Base-by-base conservation (phyloP, 495 filamentous ascomycete species). In the Baudoinia panamericana region DNA sequence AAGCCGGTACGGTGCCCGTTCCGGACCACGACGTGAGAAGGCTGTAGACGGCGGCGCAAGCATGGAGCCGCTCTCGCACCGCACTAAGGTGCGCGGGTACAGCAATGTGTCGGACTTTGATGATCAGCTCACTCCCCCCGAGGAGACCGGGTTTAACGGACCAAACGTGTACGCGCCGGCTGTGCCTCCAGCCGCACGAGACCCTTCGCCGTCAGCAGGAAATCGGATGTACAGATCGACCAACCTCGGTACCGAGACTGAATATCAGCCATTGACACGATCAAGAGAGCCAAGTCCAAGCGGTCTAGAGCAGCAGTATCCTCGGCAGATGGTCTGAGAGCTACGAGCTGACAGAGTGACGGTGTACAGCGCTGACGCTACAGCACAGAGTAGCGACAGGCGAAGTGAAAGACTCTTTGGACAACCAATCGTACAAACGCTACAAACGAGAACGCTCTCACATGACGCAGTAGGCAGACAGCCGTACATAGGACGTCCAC, bases 221-320 rank as follows among this genome's bases (percentile, higher is more conserved):
- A 24, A 19, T 12, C 40, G 35, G 31, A 43, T 30, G n/a, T n/a
- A n/a, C n/a, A n/a, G n/a, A n/a, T n/a, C n/a, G n/a, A n/a, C n/a
- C n/a, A n/a, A n/a, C n/a, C n/a, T n/a, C n/a, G n/a, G n/a, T n/a
- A n/a, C n/a, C n/a, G n/a, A n/a, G n/a, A n/a, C n/a, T n/a, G 39
- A 36, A 24, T 48, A 48, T 27, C 22, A 37, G 19, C 39, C 39
- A 16, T 18, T 43, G 26, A 30, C 39, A 11, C 20, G 23, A 16
- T 37, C 39, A 12, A 26, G 45, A 20, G 45, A 48, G 7, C 39
- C 31, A n/a, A 48, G 45, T 43, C 39, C 39, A 2, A 36, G 20
- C 17, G 44, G 27, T 11, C 11, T 11, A 30, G 39, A 11, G 12
- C 24, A 21, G 20, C 25, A 39, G 23, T 28, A 37, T 26, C 36